A percentile compares a stretch with the other conserved stretches of the same genome.
Conservation (phyloP, 2,329 filamentous ascomycete species). For the Byssothecium circinans region DNA sequence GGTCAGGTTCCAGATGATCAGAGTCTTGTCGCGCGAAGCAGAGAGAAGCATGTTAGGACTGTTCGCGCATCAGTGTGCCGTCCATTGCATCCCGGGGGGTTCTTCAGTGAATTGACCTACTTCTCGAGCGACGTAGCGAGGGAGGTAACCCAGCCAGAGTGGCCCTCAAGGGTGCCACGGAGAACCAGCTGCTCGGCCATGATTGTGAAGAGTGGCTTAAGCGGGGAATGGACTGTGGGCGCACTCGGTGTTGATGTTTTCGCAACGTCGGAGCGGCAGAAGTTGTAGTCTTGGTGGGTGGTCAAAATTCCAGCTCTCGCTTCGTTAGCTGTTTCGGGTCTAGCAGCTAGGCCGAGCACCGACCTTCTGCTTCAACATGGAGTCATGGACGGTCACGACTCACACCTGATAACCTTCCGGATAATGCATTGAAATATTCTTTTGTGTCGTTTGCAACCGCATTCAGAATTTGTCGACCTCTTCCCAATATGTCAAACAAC, state of each 20-base stretch:
- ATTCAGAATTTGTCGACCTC: too few species aligned
- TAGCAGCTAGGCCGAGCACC: not conserved
- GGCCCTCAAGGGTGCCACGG: conserved; percentile 96
- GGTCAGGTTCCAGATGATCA: conserved; percentile 99
- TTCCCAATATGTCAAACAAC: too few species aligned
- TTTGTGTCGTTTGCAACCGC: too few species aligned
- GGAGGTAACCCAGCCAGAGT: conserved; percentile 99
- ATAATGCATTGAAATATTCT: too few species aligned
- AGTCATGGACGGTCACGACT: too few species aligned
- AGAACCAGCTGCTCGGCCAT: conserved; percentile 96
- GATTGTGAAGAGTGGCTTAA: conserved; percentile 44
- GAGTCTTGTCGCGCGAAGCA: conserved; percentile 93
- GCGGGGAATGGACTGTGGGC: conserved; percentile 33
- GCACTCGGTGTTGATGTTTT: conserved; percentile 31
- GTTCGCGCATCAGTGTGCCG: conserved; percentile 39
- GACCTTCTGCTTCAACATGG: too few species aligned
- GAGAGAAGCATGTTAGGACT: conserved; percentile 99
- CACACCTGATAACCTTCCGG: too few species aligned
- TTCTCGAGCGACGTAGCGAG: conserved; percentile 99
- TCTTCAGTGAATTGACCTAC: conserved; percentile 51
- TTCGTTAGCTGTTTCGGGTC: not conserved
- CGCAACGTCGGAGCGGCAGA: conserved; percentile 23
- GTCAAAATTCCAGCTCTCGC: not conserved
- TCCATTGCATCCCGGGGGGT: not conserved
- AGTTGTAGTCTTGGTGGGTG: not conserved